Evolutionary conservation across 164 flowering plant genomes (phyloP).

Genomic region (Nymphaea thermarum): DNA sequence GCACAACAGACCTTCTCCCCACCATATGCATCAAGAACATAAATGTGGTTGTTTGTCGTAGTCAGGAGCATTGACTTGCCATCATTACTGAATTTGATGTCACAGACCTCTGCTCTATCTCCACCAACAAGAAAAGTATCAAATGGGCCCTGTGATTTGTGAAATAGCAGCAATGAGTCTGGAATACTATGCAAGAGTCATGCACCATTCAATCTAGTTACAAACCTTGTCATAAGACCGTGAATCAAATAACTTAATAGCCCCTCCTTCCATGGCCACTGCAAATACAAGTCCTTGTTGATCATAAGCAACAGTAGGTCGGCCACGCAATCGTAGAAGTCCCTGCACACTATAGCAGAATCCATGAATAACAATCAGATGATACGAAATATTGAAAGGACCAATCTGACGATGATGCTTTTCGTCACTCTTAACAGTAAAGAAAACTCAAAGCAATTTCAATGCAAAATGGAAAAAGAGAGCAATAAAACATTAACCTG

Average conservation of each 20-base stretch:
- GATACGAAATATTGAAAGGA: too few relatives aligned
- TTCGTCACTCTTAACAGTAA: too few relatives aligned
- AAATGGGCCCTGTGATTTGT: conserved; percentile 70
- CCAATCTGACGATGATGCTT: too few relatives aligned
- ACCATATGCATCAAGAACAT: conserved; percentile 90
- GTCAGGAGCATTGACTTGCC: conserved; percentile 96
- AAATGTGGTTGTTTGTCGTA: conserved; percentile 72
- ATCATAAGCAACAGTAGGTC: conserved; percentile 95
- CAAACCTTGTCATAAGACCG: conserved; percentile 95
- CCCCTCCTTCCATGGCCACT: conserved; percentile 99
- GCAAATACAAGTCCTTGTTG: conserved; percentile 99
- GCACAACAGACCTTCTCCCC: conserved; percentile 74
- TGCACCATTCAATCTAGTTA: neutral
- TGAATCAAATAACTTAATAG: conserved; percentile 92
- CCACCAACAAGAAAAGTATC: conserved; percentile 97
- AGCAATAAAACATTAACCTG: conserved; percentile 48
- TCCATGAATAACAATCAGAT: conserved; percentile 18
- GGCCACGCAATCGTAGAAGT: conserved; percentile 76
- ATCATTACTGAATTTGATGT: conserved; percentile 96
- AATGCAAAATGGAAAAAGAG: neutral
- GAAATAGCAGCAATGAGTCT: too few relatives aligned
- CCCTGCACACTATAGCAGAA: conserved; percentile 77
- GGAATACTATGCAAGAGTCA: too few relatives aligned
- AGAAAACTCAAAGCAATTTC: too few relatives aligned
- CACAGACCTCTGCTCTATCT: conserved; percentile 92